Percentiles rank a stretch among this genome's conserved stretches.
These are phyloP conservation scores for Corymbia citriodora DNA, from an alignment of 441 rosid species.

Conservation along the genomic window DNA sequence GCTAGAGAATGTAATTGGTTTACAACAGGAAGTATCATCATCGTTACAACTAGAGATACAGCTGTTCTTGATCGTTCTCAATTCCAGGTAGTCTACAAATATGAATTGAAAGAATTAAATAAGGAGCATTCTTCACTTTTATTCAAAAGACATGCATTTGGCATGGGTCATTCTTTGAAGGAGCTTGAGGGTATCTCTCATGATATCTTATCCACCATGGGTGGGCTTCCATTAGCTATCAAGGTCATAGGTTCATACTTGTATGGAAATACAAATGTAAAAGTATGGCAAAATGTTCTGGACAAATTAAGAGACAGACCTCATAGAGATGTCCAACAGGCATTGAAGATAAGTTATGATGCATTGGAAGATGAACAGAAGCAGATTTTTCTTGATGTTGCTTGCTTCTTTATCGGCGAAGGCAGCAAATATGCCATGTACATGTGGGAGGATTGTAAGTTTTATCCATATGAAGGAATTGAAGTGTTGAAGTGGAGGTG, in stretches of 20 bases:
- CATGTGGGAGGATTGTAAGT: fast-evolving
- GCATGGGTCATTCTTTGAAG: fast-evolving
- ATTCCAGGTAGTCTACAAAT: fast-evolving
- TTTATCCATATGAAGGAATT: background rate
- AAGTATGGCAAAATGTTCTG: fast-evolving
- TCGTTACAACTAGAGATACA: fast-evolving
- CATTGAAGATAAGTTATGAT: background rate
- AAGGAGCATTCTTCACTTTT: fast-evolving
- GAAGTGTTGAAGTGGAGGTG: background rate
- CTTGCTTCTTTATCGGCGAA: fast-evolving
- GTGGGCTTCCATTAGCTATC: background rate
- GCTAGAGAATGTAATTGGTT: background rate
- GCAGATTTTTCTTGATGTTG: background rate
- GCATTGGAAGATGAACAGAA: background rate
- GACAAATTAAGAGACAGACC: fast-evolving
- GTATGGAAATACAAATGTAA: too few species aligned
- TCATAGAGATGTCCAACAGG: fast-evolving
- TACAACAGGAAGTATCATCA: background rate
- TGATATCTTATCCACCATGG: background rate
- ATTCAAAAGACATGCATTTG: background rate
- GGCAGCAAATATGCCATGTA: fast-evolving
- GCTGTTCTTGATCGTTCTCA: fast-evolving
- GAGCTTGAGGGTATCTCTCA: background rate
- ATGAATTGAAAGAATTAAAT: fast-evolving
- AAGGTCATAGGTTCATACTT: background rate